Conservation (phyloP, 2,329 filamentous ascomycete species). For the Fusarium poae region DNA sequence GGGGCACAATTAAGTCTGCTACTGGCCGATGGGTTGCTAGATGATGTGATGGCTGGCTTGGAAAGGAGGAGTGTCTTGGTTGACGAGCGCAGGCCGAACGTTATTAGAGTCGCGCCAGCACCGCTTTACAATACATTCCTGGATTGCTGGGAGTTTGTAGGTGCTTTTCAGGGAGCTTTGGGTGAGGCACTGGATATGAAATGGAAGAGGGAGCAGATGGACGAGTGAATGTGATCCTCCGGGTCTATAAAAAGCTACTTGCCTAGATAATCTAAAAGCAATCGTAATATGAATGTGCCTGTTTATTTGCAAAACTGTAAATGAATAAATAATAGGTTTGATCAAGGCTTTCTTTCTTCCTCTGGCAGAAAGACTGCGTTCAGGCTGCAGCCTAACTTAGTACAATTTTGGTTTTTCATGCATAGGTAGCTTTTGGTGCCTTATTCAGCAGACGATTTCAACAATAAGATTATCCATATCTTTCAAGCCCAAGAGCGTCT, state of each 20-base stretch:
- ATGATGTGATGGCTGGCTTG: slow-evolving; percentile 71
- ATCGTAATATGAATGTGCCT: not conserved
- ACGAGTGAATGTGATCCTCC: slow-evolving; percentile 5
- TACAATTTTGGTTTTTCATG: not conserved
- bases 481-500: not conserved
- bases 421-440: not conserved
- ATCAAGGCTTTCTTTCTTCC: too few relatives aligned
- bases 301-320: too few relatives aligned
- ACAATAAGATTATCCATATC: not conserved
- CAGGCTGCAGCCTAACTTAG: not conserved
- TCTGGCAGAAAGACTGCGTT: not conserved
- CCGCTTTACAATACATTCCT: slow-evolving; percentile 83
- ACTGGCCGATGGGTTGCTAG: slow-evolving; percentile 74
- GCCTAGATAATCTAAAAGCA: not conserved
- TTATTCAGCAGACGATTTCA: not conserved
- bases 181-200: slow-evolving; percentile 41
- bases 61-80: slow-evolving; percentile 76
- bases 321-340: too few relatives aligned
- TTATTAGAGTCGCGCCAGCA: slow-evolving; percentile 82
- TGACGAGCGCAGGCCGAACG: slow-evolving; percentile 85
- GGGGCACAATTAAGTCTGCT: slow-evolving; percentile 84
- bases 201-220: slow-evolving; percentile 37
- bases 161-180: slow-evolving; percentile 48
- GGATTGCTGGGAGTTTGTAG: slow-evolving; percentile 62
- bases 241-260: not conserved